Conservation (phyloP, 2,329 filamentous ascomycete species). For the Raffaelea arxii region DNA sequence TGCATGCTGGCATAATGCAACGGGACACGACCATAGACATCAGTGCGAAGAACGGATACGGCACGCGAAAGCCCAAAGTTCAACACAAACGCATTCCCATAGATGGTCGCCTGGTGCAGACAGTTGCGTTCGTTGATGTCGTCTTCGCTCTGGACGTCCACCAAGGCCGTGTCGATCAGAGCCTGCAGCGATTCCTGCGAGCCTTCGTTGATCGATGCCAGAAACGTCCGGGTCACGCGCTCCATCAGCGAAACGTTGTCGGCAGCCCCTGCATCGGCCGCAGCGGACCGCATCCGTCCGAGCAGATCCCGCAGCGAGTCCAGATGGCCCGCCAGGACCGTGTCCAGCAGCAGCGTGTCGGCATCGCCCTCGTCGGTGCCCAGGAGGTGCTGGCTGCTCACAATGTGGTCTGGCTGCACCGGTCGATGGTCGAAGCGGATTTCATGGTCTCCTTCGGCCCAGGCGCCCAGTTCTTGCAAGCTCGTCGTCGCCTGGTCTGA, state of each 20-base stretch:
- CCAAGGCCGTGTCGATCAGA: conserved; percentile 69
- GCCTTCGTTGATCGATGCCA: conserved; percentile 81
- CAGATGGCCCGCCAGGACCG: conserved; percentile 72
- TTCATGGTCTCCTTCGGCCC: conserved; percentile 84
- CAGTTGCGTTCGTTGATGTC: conserved; percentile 98
- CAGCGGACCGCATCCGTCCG: conserved; percentile 52
- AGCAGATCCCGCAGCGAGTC: conserved; percentile 72
- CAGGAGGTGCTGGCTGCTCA: conserved; percentile 54
- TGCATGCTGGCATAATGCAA: conserved; percentile 96
- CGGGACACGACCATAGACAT: conserved; percentile 90
- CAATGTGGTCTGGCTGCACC: conserved; percentile 44
- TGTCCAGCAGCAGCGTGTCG: conserved; percentile 80
- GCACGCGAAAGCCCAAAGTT: conserved; percentile 62
- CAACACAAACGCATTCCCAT: conserved; percentile 73
- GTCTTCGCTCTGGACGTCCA: conserved; percentile 88
- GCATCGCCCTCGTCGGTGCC: conserved; percentile 82
- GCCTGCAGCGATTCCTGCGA: conserved; percentile 65
- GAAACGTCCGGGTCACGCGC: conserved; percentile 78
- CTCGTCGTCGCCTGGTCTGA: conserved; percentile 97
- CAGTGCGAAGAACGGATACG: conserved; percentile 69
- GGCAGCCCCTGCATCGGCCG: conserved; percentile 40
- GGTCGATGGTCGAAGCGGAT: conserved; percentile 60
- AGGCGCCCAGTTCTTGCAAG: conserved; percentile 85
- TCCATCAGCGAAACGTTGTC: conserved; percentile 44
- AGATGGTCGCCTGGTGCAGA: conserved; percentile 92